Base-by-base conservation (phyloP, 495 filamentous ascomycete genomes). In the Neurospora sp. region DNA sequence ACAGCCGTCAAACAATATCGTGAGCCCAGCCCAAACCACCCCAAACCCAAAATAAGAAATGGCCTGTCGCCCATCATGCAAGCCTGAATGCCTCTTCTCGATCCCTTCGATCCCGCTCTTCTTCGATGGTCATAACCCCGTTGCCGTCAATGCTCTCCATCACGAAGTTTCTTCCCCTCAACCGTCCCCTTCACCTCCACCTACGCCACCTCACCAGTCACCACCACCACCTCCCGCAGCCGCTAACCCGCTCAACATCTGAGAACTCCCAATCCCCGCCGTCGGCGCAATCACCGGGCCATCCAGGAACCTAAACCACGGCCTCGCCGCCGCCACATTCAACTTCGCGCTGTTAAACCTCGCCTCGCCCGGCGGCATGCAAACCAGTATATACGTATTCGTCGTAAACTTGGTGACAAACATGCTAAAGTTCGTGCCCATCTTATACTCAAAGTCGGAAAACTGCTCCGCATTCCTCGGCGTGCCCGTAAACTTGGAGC, bases 311-410 rank as follows among this genome's bases (percentile, higher is more conserved):
- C 81, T 90, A 81, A 99, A 98, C 73, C 91, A 91, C 75, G 91
- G 88, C 41, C 92, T 84, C 5, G 94, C 96, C 45, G 96, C 88
- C 78, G 91, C 89, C 74, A 94, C 94, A 77, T 98, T 98, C 76
- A 97, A 81, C 79, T 94, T 88, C 22, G 94, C 94, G 72, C 91
- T 91, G 74, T 97, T 97, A 79, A 95, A 94, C 41, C 92, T 88
- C 7, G 91, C 91, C 77, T 96, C 94, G 14, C 93, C 92, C 0
- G 94, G 93, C 0, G 94, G 94, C 75, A 97, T 89, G 22, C 95
- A 91, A 0, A 95, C 91, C 72, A 97, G 91, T 69, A 98, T 91
- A 77, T 98, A 98, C 10, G 96, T 98, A 78, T 99, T 99, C 44
- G 94, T 93, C 0, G 96, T 99, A 76, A 99, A 91, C 71, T 94